Evolutionary conservation across 257 asterid genomes (phyloP).

Genomic region (Nicotiana benthamiana): DNA sequence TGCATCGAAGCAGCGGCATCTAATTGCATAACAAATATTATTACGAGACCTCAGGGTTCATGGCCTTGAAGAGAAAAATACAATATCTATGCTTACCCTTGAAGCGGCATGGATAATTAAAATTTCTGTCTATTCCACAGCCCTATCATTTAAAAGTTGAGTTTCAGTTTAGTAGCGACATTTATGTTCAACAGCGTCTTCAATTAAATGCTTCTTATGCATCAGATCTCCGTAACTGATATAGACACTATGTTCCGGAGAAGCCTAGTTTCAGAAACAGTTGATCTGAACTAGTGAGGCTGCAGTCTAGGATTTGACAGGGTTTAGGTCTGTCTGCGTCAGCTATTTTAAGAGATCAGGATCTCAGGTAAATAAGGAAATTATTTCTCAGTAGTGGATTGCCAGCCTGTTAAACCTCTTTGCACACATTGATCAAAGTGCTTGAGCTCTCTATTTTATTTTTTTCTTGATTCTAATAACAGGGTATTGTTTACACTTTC

Average conservation of each 20-base stretch:
- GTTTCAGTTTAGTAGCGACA: not conserved
- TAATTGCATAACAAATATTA: slow-evolving; percentile 11
- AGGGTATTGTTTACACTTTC: not conserved
- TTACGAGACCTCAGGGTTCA: not conserved
- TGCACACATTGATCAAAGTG: no score
- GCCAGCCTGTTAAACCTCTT: no score
- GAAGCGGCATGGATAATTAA: slow-evolving; percentile 50
- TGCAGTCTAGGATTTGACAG: not conserved
- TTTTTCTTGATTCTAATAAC: not conserved
- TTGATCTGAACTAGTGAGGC: not conserved
- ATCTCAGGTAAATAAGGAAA: not conserved
- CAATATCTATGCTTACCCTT: slow-evolving; percentile 29
- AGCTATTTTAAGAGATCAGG: not conserved
- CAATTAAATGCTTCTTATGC: not conserved
- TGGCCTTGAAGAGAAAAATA: not conserved
- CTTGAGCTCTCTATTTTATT: no score
- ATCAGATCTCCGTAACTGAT: not conserved
- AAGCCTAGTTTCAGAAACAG: not conserved
- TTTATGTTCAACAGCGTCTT: not conserved
- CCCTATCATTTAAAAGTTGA: slow-evolving; percentile 42
- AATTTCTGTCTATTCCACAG: slow-evolving; percentile 47
- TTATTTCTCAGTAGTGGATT: no score
- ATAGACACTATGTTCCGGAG: not conserved
- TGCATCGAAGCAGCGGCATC: slow-evolving; percentile 93
- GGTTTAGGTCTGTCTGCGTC: not conserved